These are phyloP conservation scores for Gossypium schwendimanii DNA, from an alignment of 441 rosid species.

Conservation along the genomic window DNA sequence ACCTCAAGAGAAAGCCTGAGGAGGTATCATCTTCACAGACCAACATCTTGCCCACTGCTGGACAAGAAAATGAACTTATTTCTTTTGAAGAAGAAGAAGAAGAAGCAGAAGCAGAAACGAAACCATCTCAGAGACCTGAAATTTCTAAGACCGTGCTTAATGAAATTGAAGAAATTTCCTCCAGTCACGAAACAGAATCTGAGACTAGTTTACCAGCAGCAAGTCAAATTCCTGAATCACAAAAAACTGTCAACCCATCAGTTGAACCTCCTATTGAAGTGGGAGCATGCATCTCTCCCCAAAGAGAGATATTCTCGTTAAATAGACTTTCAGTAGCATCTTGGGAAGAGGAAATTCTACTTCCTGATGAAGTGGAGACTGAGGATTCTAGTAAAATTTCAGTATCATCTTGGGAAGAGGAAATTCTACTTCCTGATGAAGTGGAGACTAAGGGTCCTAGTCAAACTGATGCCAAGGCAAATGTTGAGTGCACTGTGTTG, in stretches of 20 bases:
- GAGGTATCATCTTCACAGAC: not conserved
- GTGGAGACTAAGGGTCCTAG: not conserved
- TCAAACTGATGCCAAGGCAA: constrained; percentile 5
- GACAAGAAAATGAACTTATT: not conserved
- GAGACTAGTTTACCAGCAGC: not conserved
- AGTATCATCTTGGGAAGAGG: not conserved
- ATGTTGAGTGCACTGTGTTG: not conserved
- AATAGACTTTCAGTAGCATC: not conserved
- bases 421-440: not conserved
- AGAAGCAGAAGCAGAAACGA: not conserved
- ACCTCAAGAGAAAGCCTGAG: not conserved
- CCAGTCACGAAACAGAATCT: constrained; percentile 7
- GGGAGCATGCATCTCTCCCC: not conserved
- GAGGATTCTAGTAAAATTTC: not conserved
- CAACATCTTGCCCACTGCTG: not conserved
- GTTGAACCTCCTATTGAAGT: not conserved
- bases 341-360: not conserved
- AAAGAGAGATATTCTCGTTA: not conserved
- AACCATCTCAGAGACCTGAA: not conserved
- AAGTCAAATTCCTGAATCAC: not conserved
- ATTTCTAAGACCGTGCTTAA: not conserved
- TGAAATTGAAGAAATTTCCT: constrained; percentile 5
- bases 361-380: not conserved
- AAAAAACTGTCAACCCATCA: not conserved
- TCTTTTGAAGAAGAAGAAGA: constrained; percentile 4